Percentiles rank a stretch among this genome's conserved stretches.
These are phyloP conservation scores for Aspergillus sclerotiicarbonarius DNA, from an alignment of 495 filamentous ascomycete genomes.

Conservation along the genomic window DNA sequence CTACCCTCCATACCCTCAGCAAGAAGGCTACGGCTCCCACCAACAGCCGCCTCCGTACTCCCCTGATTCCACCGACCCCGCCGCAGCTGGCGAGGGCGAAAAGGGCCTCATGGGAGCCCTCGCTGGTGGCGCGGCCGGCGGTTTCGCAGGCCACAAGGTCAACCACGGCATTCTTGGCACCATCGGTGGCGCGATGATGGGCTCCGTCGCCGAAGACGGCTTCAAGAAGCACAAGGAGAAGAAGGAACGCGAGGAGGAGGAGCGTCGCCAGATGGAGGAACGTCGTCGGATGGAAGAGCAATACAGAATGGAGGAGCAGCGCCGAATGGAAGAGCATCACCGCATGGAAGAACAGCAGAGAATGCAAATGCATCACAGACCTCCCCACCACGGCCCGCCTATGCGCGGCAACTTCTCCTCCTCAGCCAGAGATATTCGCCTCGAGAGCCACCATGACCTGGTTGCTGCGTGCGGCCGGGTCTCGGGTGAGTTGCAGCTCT, in stretches of 20 bases:
- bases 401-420: constrained; percentile 21
- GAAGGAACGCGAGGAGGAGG: constrained; percentile 17
- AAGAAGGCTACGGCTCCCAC: background rate
- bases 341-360: background rate
- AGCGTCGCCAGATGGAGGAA: constrained; percentile 1
- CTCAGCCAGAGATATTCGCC: constrained; percentile 10
- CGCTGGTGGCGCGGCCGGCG: constrained; percentile 33
- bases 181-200: constrained; percentile 36
- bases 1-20: background rate
- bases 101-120: constrained; percentile 33
- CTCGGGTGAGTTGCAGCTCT: constrained; percentile 11
- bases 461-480: constrained; percentile 13
- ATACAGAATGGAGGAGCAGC: background rate
- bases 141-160: constrained; percentile 32
- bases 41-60: constrained; percentile 4
- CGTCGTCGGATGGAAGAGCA: constrained; percentile 1
- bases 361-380: background rate
- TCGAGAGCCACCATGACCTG: constrained; percentile 15
- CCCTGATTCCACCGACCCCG: background rate
- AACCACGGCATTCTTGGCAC: constrained; percentile 36
- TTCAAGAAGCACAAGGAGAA: constrained; percentile 28
- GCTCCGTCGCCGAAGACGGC: constrained; percentile 36
- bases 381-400: background rate
- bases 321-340: background rate
- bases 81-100: background rate